Evolutionary conservation across 208 protist species (phyloP), one percentile per base, ranked within the genome.

Genomic region (Acanthamoeba divionensis): DNA sequence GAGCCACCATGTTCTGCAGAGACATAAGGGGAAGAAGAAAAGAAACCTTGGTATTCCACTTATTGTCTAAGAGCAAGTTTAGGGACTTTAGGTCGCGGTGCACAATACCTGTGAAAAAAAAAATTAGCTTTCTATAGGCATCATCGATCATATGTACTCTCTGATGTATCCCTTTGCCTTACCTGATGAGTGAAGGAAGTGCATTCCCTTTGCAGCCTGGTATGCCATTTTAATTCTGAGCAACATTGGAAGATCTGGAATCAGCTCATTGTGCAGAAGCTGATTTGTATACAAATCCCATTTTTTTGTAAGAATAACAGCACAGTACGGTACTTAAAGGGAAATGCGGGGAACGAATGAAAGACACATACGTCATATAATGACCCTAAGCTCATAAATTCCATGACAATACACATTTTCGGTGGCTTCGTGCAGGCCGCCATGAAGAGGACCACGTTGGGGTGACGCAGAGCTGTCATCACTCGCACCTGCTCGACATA

Each of bases 361-460:
- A n/a, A n/a, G n/a, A n/a, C n/a, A 29, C 57, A 29, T 12, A 36
- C 38, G 3, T 26, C 60, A 13, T 12, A 63, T 5, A 73, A 33
- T 1, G 65, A 73, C 21, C 65, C 65, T 4, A 73, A 33, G 15
- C 33, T 3, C 65, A 73, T 73, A 24, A 73, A 73, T 45, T 73
- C 65, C 65, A 73, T 73, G 15, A 73, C 65, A 38, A 82, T 82
- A 45, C 47, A 52, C 71, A 82, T 82, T 13, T 60, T 18, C 12
- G 47, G 47, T 0, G 41, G 47, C 3, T 10, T n/a, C 3, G 71
- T 82, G 4, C 31, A 82, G 2, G 71, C 71, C 36, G 47, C 71
- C 71, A 82, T 82, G 26, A 82, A 82, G 2, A 82, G 71, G 24
- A 82, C 71, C 5, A 82, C 71, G 15, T 82, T 82, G 13, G 71